These are phyloP conservation scores for Phoma sp. DNA, from an alignment of 2,329 filamentous ascomycete genomes.

Conservation along the genomic window DNA sequence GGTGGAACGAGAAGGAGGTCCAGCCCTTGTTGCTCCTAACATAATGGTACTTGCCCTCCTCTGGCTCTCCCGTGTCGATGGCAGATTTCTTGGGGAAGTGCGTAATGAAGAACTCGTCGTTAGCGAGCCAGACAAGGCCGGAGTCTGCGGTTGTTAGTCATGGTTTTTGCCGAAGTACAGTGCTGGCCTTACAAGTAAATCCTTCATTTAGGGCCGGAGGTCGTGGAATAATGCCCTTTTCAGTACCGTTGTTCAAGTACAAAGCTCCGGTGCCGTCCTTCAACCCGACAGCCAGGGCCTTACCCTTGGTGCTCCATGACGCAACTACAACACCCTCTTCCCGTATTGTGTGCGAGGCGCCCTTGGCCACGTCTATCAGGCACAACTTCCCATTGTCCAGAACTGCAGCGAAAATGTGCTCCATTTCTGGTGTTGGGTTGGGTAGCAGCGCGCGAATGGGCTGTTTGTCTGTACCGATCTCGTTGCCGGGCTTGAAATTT, in stretches of 20 bases:
- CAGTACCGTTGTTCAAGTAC: conserved; percentile 79
- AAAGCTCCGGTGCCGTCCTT: conserved; percentile 80
- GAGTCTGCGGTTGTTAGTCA: conserved; percentile 63
- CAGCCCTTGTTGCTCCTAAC: conserved; percentile 70
- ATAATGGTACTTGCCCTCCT: conserved; percentile 72
- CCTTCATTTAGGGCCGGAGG: conserved; percentile 69
- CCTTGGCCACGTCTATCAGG: conserved; percentile 77
- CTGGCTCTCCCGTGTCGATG: conserved; percentile 51
- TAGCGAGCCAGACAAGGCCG: conserved; percentile 86
- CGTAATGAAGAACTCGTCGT: conserved; percentile 79
- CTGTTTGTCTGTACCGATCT: conserved; percentile 77
- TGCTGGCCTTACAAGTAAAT: conserved; percentile 67
- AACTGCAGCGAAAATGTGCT: conserved; percentile 79
- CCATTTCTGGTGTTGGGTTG: conserved; percentile 77
- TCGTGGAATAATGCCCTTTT: conserved; percentile 78
- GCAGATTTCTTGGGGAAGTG: conserved; percentile 58
- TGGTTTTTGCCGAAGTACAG: neutral
- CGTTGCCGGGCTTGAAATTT: conserved; percentile 68
- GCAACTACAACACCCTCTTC: conserved; percentile 80
- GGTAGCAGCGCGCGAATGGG: conserved; percentile 76
- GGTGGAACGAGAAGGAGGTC: conserved; percentile 72
- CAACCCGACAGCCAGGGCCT: conserved; percentile 87
- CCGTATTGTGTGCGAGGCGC: conserved; percentile 60
- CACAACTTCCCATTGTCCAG: conserved; percentile 80
- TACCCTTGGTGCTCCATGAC: conserved; percentile 91